These are phyloP conservation scores for Bipolaris zeicola DNA, from an alignment of 2,329 filamentous ascomycete species.

Conservation along the genomic window DNA sequence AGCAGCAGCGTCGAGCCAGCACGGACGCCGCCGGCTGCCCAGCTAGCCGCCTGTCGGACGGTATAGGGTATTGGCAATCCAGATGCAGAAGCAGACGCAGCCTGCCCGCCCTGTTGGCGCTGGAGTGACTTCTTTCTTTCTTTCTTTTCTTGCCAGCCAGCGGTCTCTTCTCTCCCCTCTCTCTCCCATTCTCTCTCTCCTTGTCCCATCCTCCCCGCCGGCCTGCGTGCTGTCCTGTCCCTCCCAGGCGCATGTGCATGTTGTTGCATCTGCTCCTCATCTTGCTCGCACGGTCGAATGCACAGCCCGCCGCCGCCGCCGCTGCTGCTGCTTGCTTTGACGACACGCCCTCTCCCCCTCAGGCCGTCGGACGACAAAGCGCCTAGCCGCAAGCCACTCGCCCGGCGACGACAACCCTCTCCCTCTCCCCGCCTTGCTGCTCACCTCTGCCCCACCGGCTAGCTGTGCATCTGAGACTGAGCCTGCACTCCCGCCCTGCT, in stretches of 20 bases:
- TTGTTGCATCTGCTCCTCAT: background rate
- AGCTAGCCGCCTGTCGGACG: slow-evolving; percentile 19
- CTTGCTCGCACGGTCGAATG: slow-evolving; percentile 1
- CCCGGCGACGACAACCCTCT: slow-evolving; percentile 9
- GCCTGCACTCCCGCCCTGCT: slow-evolving; percentile 18
- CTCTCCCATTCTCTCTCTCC: background rate
- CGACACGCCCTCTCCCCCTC: slow-evolving; percentile 11
- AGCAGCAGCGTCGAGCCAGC: background rate
- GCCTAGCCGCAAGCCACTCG: slow-evolving; percentile 11
- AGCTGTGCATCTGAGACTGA: slow-evolving; percentile 32
- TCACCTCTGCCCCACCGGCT: slow-evolving; percentile 7
- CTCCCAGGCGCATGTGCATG: background rate
- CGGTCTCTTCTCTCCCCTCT: background rate
- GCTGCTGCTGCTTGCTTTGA: slow-evolving; percentile 7
- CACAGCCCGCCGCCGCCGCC: background rate
- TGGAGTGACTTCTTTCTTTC: background rate
- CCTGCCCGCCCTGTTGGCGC: slow-evolving; percentile 1
- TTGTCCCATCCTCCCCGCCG: background rate
- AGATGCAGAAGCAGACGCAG: slow-evolving; percentile 2
- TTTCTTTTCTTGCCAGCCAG: background rate
- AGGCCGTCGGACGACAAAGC: slow-evolving; percentile 18
- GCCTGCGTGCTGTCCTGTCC: background rate
- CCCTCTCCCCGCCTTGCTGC: slow-evolving; percentile 9
- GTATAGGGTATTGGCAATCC: slow-evolving; percentile 9
- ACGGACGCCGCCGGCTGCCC: slow-evolving; percentile 14